Evolutionary conservation across 2,329 filamentous ascomycete species (phyloP).

Genomic region (Fusarium sp.): DNA sequence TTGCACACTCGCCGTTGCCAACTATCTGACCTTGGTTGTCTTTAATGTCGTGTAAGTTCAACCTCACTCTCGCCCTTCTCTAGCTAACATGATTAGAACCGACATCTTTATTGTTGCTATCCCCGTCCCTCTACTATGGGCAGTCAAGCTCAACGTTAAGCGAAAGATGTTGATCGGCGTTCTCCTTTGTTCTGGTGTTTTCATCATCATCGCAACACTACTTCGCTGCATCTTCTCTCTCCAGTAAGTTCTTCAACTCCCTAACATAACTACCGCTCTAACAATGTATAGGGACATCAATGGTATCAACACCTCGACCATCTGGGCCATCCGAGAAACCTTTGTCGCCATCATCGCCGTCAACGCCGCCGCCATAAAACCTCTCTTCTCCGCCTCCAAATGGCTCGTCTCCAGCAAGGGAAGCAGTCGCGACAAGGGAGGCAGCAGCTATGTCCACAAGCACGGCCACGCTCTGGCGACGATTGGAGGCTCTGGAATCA

Average conservation of each 20-base stretch:
- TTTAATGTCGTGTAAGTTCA: slow-evolving; percentile 52
- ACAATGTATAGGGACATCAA: slow-evolving; percentile 44
- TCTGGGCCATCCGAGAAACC: slow-evolving; percentile 59
- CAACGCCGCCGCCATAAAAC: slow-evolving; percentile 56
- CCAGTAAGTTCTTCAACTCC: neutral
- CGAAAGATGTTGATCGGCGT: slow-evolving; percentile 55
- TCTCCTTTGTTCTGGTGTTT: slow-evolving; percentile 57
- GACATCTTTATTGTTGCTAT: slow-evolving; percentile 55
- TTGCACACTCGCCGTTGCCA: slow-evolving; percentile 52
- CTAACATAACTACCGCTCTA: neutral
- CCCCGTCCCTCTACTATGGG: slow-evolving; percentile 55
- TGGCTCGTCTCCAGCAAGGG: slow-evolving; percentile 52
- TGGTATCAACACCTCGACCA: slow-evolving; percentile 54
- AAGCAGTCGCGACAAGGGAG: slow-evolving; percentile 45
- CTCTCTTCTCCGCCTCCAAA: slow-evolving; percentile 51
- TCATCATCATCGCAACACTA: slow-evolving; percentile 56
- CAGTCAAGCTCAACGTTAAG: slow-evolving; percentile 52
- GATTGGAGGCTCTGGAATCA: slow-evolving; percentile 41
- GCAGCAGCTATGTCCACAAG: slow-evolving; percentile 42
- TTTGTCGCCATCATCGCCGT: slow-evolving; percentile 59
- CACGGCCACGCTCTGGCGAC: slow-evolving; percentile 44
- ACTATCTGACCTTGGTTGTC: slow-evolving; percentile 53
- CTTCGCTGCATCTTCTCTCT: slow-evolving; percentile 57
- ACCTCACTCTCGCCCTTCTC: neutral
- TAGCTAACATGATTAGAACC: slow-evolving; percentile 48